Percentiles rank a stretch among this genome's conserved stretches.
Conservation (phyloP, 106 monocot genomes). For the Dendrobium officinale region DNA sequence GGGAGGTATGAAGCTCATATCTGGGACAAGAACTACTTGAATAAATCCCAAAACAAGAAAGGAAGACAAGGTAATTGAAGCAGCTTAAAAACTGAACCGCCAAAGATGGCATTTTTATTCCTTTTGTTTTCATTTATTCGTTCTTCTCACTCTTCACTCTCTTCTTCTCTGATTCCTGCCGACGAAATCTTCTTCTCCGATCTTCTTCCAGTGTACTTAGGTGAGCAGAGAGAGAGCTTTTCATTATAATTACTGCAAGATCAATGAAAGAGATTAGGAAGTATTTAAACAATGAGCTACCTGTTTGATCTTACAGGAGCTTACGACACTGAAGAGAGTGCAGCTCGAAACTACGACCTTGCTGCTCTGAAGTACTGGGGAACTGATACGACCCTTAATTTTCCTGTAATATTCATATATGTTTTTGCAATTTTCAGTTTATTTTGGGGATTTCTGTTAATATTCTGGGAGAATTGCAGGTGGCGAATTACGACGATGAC, state of each 20-base stretch:
- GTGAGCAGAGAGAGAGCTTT: too few relatives aligned
- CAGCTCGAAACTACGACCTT: too few relatives aligned
- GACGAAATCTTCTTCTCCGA: too few relatives aligned
- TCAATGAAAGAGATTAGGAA: neutral
- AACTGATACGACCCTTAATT: too few relatives aligned
- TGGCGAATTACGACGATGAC: slow-evolving; percentile 5
- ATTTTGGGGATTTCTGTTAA: neutral
- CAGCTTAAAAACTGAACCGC: too few relatives aligned
- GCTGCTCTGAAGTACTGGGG: too few relatives aligned
- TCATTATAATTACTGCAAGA: too few relatives aligned
- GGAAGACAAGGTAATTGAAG: slow-evolving; percentile 42
- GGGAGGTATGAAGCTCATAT: slow-evolving; percentile 60
- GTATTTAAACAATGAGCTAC: too few relatives aligned
- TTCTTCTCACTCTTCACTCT: neutral
- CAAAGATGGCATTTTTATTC: neutral
- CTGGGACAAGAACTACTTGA: slow-evolving; percentile 53
- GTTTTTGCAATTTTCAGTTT: slow-evolving; percentile 74
- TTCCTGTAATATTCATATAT: slow-evolving; percentile 56
- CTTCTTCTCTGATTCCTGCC: neutral
- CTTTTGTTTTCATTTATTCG: neutral
- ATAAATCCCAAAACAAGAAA: slow-evolving; percentile 43
- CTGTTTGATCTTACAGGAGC: slow-evolving; percentile 33
- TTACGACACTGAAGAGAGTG: too few relatives aligned
- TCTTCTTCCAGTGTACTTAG: too few relatives aligned
- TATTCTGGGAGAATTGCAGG: neutral